phyloP scores from a whole-genome alignment of 257 asterid species.

The Phtheirospermum japonicum region DNA sequence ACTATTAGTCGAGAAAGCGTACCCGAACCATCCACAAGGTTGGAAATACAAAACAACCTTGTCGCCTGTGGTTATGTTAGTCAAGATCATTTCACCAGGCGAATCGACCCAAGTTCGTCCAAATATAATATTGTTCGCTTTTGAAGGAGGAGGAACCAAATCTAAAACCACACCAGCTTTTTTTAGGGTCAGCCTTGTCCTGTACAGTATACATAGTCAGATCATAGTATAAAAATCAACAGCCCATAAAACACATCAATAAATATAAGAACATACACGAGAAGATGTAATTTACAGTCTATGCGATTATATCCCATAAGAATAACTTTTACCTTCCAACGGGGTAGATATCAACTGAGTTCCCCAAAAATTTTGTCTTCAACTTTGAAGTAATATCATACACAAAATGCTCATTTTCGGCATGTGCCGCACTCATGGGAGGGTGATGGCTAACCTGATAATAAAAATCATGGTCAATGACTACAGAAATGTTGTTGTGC shows the following conservation, averaged over 20 bases:
- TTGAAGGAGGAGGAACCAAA: slow-evolving; percentile 67
- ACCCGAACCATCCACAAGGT: slow-evolving; percentile 82
- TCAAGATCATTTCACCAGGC: slow-evolving; percentile 66
- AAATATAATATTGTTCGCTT: slow-evolving; percentile 58
- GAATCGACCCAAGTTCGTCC: slow-evolving; percentile 77
- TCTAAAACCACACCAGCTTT: slow-evolving; percentile 52
- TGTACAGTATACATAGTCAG: slow-evolving; percentile 25
- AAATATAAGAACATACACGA: not conserved
- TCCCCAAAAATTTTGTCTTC: slow-evolving; percentile 64
- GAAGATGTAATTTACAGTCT: not conserved
- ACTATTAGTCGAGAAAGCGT: not conserved
- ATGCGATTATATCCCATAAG: not conserved
- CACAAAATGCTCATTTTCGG: slow-evolving; percentile 57
- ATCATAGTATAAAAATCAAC: not conserved
- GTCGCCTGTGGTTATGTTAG: slow-evolving; percentile 65
- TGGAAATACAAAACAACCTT: slow-evolving; percentile 58
- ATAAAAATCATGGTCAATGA: slow-evolving; percentile 1
- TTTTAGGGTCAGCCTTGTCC: slow-evolving; percentile 55
- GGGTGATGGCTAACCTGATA: slow-evolving; percentile 53
- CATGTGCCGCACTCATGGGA: slow-evolving; percentile 66
- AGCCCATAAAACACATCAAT: not conserved
- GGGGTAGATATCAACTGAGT: slow-evolving; percentile 59
- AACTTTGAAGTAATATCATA: slow-evolving; percentile 62
- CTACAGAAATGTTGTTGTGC: not conserved
- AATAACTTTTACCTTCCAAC: slow-evolving; percentile 47